phyloP scores from a whole-genome alignment of 2,329 filamentous ascomycete species.

The Alternaria panax region DNA sequence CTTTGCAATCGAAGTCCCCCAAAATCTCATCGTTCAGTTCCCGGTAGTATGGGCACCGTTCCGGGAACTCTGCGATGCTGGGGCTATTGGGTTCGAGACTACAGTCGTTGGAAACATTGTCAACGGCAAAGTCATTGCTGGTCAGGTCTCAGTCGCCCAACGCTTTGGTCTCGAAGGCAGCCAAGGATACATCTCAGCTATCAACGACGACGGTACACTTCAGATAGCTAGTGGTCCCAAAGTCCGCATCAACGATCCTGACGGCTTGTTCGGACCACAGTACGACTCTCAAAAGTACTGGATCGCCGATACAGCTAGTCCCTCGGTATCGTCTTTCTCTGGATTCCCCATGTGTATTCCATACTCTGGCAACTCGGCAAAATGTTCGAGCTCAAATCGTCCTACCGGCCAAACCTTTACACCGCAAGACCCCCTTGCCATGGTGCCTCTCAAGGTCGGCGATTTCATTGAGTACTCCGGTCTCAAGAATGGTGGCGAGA shows the following conservation, averaged over 20 bases:
- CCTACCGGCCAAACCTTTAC: conserved; percentile 41
- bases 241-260: conserved; percentile 56
- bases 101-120: conserved; percentile 52
- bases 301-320: conserved; percentile 59
- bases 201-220: conserved; percentile 47
- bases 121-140: conserved; percentile 48
- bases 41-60: conserved; percentile 57
- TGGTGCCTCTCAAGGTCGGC: conserved; percentile 53
- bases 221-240: conserved; percentile 49
- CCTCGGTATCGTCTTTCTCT: conserved; percentile 57
- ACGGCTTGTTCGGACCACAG: conserved; percentile 51
- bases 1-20: conserved; percentile 56
- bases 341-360: conserved; percentile 64
- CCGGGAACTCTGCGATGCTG: conserved; percentile 35
- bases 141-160: conserved; percentile 46
- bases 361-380: conserved; percentile 47
- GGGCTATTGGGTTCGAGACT: conserved; percentile 33
- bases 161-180: conserved; percentile 49
- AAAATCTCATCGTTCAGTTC: conserved; percentile 60
- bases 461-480: conserved; percentile 55
- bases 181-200: conserved; percentile 47
- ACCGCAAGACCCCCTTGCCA: conserved; percentile 47
- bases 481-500: conserved; percentile 37
- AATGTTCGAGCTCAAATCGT: conserved; percentile 50
- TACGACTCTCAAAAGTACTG: conserved; percentile 48